phyloP scores from a whole-genome alignment of 768 basidiomycete genomes.

The Collybia mongolica region DNA sequence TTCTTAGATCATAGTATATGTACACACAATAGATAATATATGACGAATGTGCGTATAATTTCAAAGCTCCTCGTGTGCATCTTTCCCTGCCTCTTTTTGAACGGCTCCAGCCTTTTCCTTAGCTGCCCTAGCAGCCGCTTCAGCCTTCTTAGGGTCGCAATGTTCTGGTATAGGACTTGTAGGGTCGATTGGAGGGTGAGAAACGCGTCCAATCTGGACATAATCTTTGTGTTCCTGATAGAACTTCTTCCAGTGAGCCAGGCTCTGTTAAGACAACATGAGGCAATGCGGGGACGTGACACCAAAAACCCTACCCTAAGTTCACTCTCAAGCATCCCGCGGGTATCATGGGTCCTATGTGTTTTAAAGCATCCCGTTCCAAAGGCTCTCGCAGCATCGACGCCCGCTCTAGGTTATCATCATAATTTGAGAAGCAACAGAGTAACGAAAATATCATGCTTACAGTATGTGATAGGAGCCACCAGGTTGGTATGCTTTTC shows the following conservation, averaged over 20 bases:
- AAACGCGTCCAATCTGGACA: constrained; percentile 70
- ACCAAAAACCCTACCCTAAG: constrained; percentile 49
- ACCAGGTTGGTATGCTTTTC: constrained; percentile 82
- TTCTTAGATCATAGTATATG: not conserved
- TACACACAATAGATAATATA: constrained; percentile 12
- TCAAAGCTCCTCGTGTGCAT: constrained; percentile 38
- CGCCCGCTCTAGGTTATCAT: constrained; percentile 52
- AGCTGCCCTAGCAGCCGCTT: constrained; percentile 28
- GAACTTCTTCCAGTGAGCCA: constrained; percentile 89
- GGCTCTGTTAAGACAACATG: constrained; percentile 42
- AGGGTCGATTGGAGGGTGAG: constrained; percentile 77
- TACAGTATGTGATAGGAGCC: constrained; percentile 80
- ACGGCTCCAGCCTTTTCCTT: constrained; percentile 14
- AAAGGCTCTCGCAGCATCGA: constrained; percentile 90
- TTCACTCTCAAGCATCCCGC: constrained; percentile 75
- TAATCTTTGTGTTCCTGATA: constrained; percentile 84
- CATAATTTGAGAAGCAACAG: constrained; percentile 9
- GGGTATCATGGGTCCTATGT: constrained; percentile 88
- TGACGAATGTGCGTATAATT: constrained; percentile 4
- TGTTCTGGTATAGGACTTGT: constrained; percentile 69
- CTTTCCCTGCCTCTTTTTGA: constrained; percentile 17
- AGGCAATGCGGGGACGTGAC: not conserved
- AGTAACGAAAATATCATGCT: constrained; percentile 14
- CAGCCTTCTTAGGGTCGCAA: constrained; percentile 64
- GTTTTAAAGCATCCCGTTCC: constrained; percentile 91